These are phyloP conservation scores for Nadsonia commutata DNA, from an alignment of 1,139 yeast species.

Conservation along the genomic window DNA sequence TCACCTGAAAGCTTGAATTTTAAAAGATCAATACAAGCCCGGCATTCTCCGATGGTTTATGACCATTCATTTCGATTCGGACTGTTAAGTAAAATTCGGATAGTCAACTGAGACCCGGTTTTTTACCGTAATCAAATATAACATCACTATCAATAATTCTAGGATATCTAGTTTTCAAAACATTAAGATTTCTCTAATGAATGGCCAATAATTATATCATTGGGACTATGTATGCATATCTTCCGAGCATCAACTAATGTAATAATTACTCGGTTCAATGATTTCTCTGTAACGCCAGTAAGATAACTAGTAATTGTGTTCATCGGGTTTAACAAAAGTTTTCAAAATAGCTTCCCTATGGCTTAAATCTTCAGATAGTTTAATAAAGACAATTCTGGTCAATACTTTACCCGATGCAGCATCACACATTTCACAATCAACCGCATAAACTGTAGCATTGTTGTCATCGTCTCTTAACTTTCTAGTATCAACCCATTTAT, in stretches of 20 bases:
- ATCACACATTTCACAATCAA: slow-evolving; percentile 90
- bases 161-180: slow-evolving; percentile 62
- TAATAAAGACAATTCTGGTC: slow-evolving; percentile 63
- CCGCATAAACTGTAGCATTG: slow-evolving; percentile 52
- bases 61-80: slow-evolving; percentile 62
- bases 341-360: slow-evolving; percentile 51
- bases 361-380: too few relatives aligned
- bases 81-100: slow-evolving; percentile 39
- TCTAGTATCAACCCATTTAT: slow-evolving; percentile 46
- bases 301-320: slow-evolving; percentile 62
- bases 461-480: slow-evolving; percentile 15
- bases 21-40: slow-evolving; percentile 63
- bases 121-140: slow-evolving; percentile 57
- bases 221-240: slow-evolving; percentile 46
- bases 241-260: slow-evolving; percentile 54
- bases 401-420: slow-evolving; percentile 48
- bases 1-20: slow-evolving; percentile 59
- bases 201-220: slow-evolving; percentile 63
- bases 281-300: slow-evolving; percentile 75
- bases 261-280: slow-evolving; percentile 46
- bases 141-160: slow-evolving; percentile 75
- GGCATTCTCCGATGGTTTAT: slow-evolving; percentile 81
- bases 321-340: slow-evolving; percentile 61
- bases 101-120: slow-evolving; percentile 62
- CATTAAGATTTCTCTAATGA: slow-evolving; percentile 80